A percentile compares a stretch with the other conserved stretches of the same genome.
Evolutionary conservation across 2,329 filamentous ascomycete genomes (phyloP).

Genomic region (Blastomyces gilchristii): DNA sequence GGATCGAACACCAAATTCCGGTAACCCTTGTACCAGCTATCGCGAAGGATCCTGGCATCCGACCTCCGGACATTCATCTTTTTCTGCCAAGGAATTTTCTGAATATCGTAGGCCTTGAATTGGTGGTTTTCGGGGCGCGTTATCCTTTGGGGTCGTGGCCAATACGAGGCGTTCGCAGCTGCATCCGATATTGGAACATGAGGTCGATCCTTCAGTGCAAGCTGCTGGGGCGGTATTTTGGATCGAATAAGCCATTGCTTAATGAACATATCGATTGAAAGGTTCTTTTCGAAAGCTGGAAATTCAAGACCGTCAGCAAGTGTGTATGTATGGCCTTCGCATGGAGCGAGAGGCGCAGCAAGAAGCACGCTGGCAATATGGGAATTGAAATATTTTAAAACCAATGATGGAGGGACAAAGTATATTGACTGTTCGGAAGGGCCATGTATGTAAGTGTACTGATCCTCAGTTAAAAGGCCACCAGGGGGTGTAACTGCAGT

Average conservation of each 20-base stretch:
- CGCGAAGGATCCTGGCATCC: constrained; percentile 30
- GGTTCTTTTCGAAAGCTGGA: constrained; percentile 32
- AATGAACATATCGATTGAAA: constrained; percentile 36
- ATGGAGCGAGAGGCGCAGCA: constrained; percentile 11
- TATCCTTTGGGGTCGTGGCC: constrained; percentile 26
- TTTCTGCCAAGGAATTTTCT: constrained; percentile 35
- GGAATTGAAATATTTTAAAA: constrained; percentile 10
- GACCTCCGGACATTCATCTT: constrained; percentile 28
- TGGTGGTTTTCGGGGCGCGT: constrained; percentile 23
- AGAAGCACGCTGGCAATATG: constrained; percentile 12
- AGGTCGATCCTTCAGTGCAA: constrained; percentile 4
- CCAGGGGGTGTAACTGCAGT: not conserved
- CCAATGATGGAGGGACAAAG: constrained; percentile 9
- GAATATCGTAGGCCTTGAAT: constrained; percentile 29
- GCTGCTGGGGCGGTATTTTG: constrained; percentile 11
- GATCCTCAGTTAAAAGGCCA: constrained; percentile 8
- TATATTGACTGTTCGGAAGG: constrained; percentile 11
- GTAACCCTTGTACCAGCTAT: constrained; percentile 34
- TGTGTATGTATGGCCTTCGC: constrained; percentile 9
- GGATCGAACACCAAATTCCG: constrained; percentile 28
- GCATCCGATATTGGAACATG: constrained; percentile 20
- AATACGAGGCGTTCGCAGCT: constrained; percentile 26
- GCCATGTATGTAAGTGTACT: constrained; percentile 11
- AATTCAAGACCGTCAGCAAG: constrained; percentile 13
- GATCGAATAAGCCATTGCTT: constrained; percentile 31